Base-by-base conservation (phyloP, 1,284 basidiomycete genomes). In the Moesziomyces sp. region DNA sequence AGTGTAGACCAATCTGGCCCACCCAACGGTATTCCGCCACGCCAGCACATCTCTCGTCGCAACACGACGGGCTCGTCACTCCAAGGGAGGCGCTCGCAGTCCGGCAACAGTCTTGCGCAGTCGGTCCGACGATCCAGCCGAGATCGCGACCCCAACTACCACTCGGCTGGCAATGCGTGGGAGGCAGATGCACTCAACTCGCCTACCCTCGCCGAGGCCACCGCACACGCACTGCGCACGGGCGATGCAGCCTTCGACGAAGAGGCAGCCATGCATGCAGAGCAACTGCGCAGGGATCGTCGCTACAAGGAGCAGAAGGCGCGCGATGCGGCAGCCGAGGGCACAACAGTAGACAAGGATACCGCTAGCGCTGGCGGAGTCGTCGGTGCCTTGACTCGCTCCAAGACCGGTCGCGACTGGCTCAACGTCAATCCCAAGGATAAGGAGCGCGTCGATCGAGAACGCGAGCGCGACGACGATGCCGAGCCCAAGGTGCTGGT, bases 401-500 rank as follows among this genome's bases (percentile, higher is more conserved):
- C 72, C 34, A 74, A 68, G 50, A 71, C 74, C 1, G 61, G 60
- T 9, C 53, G 60, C 13, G 64, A 70, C 34, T 68, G 63, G 71
- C 61, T 67, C 38, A 61, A 50, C 13, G 66, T 59, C 53, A 59
- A 61, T n/a, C 47, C 46, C 3, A 59, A 60, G 10, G 61, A 66
- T 21, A 66, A 42, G 43, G 60, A 65, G 56, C 63, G 65, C 40
- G 48, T 23, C 52, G 65, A 68, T 23, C 65, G 56, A 21, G 58
- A 65, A 11, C 50, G 50, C 4, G 66, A 66, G 45, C 60, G 58
- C 9, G 70, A 75, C 8, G 69, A 74, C 14, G 77, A 77, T 13
- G 58, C 52, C 35, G 76, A 73, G 51, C 76, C 78, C 35, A 70
- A 69, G 28, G 91, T 92, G 13, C 86, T 97, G 13, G 93, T 98